phyloP scores from a whole-genome alignment of 345 rosid genomes.

The Citrus cavaleriei region DNA sequence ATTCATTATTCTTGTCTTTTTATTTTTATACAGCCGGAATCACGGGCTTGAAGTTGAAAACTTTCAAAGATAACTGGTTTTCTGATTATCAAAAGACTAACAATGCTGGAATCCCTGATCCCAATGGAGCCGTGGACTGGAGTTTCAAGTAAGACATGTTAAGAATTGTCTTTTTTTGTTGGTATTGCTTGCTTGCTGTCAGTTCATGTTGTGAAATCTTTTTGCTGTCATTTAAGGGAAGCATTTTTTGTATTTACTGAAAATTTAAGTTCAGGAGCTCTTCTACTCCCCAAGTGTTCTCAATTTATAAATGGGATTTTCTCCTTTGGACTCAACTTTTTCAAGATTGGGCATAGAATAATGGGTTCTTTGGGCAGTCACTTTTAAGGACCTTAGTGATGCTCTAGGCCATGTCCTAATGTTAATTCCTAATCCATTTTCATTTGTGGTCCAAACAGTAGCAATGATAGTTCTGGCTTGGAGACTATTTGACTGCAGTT shows the following conservation, averaged over 20 bases:
- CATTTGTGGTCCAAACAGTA: background rate
- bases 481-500: background rate
- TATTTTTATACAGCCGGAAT: conserved; percentile 64
- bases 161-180: conserved; percentile 19
- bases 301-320: background rate
- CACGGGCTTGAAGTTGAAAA: conserved; percentile 75
- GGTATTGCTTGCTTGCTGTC: conserved; percentile 4
- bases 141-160: conserved; percentile 69
- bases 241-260: background rate
- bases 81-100: conserved; percentile 88
- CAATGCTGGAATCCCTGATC: conserved; percentile 90
- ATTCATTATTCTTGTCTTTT: conserved; percentile 1
- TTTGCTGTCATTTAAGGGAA: background rate
- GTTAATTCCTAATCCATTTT: background rate
- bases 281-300: background rate
- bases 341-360: background rate
- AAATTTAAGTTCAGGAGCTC: background rate
- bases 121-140: conserved; percentile 72
- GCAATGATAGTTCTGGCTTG: background rate
- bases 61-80: conserved; percentile 89
- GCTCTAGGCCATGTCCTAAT: background rate
- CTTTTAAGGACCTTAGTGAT: background rate
- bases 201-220: conserved; percentile 8
- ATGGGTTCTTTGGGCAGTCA: background rate
- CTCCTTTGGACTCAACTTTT: background rate